Evolutionary conservation across 129 eudicot species (phyloP).

Genomic region (Centella asiatica): DNA sequence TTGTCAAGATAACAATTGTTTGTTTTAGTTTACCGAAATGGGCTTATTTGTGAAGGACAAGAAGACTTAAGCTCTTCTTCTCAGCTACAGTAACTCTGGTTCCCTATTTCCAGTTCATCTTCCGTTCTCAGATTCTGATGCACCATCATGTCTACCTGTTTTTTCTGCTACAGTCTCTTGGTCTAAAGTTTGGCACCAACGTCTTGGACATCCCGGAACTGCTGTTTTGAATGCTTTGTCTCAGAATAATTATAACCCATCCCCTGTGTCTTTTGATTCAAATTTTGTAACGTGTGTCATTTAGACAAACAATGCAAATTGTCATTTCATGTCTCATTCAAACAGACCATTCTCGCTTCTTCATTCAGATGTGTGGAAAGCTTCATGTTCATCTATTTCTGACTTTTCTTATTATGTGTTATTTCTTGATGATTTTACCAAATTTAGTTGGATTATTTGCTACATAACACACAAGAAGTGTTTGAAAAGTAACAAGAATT

Average conservation of each 20-base stretch:
- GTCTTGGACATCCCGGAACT: background rate
- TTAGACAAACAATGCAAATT: background rate
- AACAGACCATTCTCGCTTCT: background rate
- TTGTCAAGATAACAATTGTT: background rate
- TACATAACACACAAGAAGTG: background rate
- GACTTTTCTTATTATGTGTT: background rate
- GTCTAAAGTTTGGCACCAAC: background rate
- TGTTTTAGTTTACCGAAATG: background rate
- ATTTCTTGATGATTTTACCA: background rate
- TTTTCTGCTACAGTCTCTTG: background rate
- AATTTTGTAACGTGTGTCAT: background rate
- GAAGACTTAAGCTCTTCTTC: background rate
- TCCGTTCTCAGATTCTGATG: too few relatives aligned
- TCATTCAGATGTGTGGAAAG: background rate
- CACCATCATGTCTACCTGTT: background rate
- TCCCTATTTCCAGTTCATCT: background rate
- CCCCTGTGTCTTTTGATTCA: background rate
- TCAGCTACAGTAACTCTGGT: background rate
- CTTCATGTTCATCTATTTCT: background rate
- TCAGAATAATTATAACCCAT: background rate
- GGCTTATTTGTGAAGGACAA: background rate
- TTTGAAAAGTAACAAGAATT: too few relatives aligned
- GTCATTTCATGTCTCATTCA: too few relatives aligned
- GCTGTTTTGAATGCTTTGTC: background rate
- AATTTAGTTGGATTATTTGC: background rate